Evolutionary conservation across 2,329 filamentous ascomycete species (phyloP).

Genomic region (Aspergillus neotritici): DNA sequence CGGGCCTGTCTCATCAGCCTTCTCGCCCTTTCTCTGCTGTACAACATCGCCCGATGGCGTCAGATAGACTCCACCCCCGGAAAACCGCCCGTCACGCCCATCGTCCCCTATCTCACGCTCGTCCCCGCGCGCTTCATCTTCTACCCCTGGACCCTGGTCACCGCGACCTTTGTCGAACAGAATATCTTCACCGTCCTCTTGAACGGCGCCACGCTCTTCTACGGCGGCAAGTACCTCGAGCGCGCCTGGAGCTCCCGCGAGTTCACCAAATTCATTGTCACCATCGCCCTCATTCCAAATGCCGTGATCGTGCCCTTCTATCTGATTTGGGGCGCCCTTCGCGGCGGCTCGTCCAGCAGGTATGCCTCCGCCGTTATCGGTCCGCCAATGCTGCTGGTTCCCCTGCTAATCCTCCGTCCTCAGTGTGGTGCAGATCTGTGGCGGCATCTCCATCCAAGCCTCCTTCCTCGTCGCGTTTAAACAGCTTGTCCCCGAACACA

Average conservation of each 20-base stretch:
- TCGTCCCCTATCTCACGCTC: constrained; percentile 81
- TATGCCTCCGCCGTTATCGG: constrained; percentile 22
- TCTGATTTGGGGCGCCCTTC: constrained; percentile 66
- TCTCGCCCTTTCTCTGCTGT: constrained; percentile 69
- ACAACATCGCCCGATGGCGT: constrained; percentile 58
- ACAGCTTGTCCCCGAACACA: constrained; percentile 94
- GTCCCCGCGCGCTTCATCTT: constrained; percentile 76
- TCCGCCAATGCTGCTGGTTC: constrained; percentile 12
- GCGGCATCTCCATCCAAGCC: constrained; percentile 83
- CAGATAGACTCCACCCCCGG: constrained; percentile 62
- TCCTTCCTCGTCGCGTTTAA: constrained; percentile 96
- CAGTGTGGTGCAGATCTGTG: constrained; percentile 72
- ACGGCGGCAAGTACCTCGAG: constrained; percentile 92
- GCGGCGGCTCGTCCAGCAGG: constrained; percentile 33
- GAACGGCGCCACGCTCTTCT: constrained; percentile 73
- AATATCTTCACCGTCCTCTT: constrained; percentile 82
- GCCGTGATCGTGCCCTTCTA: constrained; percentile 66
- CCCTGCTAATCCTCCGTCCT: constrained; percentile 24
- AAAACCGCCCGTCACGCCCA: constrained; percentile 44
- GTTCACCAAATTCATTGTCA: constrained; percentile 80
- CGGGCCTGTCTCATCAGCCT: constrained; percentile 71
- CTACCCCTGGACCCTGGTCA: constrained; percentile 90
- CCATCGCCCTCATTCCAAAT: constrained; percentile 76
- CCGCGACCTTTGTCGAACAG: constrained; percentile 82
- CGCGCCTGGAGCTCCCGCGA: constrained; percentile 90